A percentile compares a stretch with the other conserved stretches of the same genome.
These are phyloP conservation scores for Rhodamnia argentea DNA, from an alignment of 345 rosid species.

Conservation along the genomic window DNA sequence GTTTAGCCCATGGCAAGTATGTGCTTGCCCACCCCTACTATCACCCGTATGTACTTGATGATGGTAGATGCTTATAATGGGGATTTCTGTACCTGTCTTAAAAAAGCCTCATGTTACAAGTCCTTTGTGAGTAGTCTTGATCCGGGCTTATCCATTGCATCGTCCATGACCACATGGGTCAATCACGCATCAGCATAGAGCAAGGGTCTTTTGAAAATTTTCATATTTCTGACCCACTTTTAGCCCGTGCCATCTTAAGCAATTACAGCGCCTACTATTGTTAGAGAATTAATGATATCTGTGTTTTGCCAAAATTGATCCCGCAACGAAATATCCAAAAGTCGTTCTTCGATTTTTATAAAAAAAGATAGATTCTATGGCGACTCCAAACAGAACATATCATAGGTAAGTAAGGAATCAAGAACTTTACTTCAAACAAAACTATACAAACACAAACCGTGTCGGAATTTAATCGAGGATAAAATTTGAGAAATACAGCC, in stretches of 20 bases:
- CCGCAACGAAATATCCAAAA: no score
- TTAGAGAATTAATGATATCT: not conserved
- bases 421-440: no score
- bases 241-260: not conserved
- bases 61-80: not conserved
- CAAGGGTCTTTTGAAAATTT: no score
- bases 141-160: not conserved
- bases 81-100: not conserved
- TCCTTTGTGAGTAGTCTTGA: not conserved
- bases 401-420: no score
- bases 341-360: no score
- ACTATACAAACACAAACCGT: no score
- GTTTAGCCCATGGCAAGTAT: not conserved
- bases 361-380: no score
- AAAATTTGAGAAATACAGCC: no score
- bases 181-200: not conserved
- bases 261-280: not conserved
- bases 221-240: not conserved
- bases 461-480: no score
- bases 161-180: not conserved
- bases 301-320: not conserved
- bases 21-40: not conserved
- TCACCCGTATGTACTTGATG: not conserved
- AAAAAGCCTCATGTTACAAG: not conserved
- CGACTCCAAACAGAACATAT: no score